These are phyloP conservation scores for Macrocybe sp. DNA, from an alignment of 1,284 basidiomycete species.

Conservation along the genomic window DNA sequence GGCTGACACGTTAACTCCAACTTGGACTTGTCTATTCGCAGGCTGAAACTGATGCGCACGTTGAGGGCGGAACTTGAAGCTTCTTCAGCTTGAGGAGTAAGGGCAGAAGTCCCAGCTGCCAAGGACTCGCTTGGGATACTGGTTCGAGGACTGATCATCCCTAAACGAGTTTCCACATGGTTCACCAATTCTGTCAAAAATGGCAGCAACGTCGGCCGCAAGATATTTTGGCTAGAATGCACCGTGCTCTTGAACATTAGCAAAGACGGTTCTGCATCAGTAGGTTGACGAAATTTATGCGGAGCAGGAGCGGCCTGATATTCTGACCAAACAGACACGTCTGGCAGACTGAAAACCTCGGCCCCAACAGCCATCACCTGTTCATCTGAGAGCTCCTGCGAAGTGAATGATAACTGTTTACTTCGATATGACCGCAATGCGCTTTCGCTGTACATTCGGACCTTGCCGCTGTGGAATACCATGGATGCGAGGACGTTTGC, in stretches of 20 bases:
- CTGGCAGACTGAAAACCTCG: slow-evolving; percentile 72
- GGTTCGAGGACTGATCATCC: slow-evolving; percentile 30
- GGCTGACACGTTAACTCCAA: slow-evolving; percentile 83
- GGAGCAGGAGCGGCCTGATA: slow-evolving; percentile 55
- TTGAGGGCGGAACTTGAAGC: slow-evolving; percentile 29
- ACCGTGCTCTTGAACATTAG: slow-evolving; percentile 77
- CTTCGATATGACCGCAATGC: slow-evolving; percentile 32
- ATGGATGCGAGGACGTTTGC: slow-evolving; percentile 71
- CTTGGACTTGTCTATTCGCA: slow-evolving; percentile 85
- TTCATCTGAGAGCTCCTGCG: slow-evolving; percentile 43
- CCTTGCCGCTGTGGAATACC: slow-evolving; percentile 77
- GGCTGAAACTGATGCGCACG: slow-evolving; percentile 74
- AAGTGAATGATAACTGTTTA: slow-evolving; percentile 29
- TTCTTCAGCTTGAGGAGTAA: slow-evolving; percentile 15
- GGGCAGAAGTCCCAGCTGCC: slow-evolving; percentile 1
- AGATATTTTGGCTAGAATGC: slow-evolving; percentile 80
- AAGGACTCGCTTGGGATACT: slow-evolving; percentile 12
- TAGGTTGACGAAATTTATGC: slow-evolving; percentile 21
- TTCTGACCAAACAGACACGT: slow-evolving; percentile 81
- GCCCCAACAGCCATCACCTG: slow-evolving; percentile 43
- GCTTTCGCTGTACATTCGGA: slow-evolving; percentile 55
- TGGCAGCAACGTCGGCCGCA: slow-evolving; percentile 77
- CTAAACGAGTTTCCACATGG: slow-evolving; percentile 62
- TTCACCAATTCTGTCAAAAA: slow-evolving; percentile 75
- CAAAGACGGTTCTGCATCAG: slow-evolving; percentile 43